A percentile compares a stretch with the other conserved stretches of the same genome.
Evolutionary conservation across 1,284 basidiomycete genomes (phyloP).

Genomic region (Lentinula novae-zelandiae): DNA sequence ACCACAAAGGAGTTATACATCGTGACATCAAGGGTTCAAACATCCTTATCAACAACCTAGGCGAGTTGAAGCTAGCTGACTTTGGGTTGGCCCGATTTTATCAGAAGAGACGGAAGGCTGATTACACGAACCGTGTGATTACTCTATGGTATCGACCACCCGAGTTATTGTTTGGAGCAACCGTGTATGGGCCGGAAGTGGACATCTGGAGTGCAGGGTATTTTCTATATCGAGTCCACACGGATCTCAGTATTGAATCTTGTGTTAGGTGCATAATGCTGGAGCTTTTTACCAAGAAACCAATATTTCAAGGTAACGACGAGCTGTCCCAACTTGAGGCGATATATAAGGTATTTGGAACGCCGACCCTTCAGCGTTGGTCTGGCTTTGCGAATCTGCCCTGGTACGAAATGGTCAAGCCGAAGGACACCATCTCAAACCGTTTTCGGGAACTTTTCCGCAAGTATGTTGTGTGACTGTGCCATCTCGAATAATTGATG

Average conservation of each 20-base stretch:
- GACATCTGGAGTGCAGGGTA: conserved; percentile 99
- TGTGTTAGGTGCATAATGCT: conserved; percentile 90
- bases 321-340: conserved; percentile 96
- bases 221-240: neutral
- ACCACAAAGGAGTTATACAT: conserved; percentile 94
- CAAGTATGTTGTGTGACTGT: conserved; percentile 48
- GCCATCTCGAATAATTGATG: neutral
- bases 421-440: conserved; percentile 68
- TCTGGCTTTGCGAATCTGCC: conserved; percentile 79
- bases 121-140: conserved; percentile 99
- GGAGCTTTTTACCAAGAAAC: conserved; percentile 93
- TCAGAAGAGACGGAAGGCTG: conserved; percentile 82
- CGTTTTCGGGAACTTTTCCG: conserved; percentile 77
- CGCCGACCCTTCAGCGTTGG: conserved; percentile 84
- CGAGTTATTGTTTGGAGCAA: conserved; percentile 93
- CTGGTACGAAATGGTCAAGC: conserved; percentile 98
- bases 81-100: conserved; percentile 98
- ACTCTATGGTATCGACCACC: conserved; percentile 99
- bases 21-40: conserved; percentile 99
- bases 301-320: conserved; percentile 94
- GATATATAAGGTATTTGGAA: conserved; percentile 89
- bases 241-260: neutral
- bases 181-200: conserved; percentile 97
- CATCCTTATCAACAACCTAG: conserved; percentile 90
- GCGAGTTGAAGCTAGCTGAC: conserved; percentile 94